Evolutionary conservation across 352 stramenopile species (phyloP), one percentile per base, ranked within the genome.

Genomic region (Globisporangium takayamanum): DNA sequence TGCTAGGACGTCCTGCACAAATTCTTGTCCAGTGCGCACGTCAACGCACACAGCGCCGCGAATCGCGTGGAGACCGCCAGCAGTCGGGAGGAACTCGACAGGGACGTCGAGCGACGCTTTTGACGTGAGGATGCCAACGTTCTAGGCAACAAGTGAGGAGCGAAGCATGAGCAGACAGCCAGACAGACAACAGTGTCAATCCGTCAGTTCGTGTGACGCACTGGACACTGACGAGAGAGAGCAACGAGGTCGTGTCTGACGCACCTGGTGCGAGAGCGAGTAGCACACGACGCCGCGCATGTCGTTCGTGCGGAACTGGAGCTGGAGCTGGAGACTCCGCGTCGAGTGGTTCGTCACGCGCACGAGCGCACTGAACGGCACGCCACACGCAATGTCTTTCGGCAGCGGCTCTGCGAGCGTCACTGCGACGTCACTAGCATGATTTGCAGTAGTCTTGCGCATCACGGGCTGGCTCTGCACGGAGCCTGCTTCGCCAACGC

Each of bases 401-500:
- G 85, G 78, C 8, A 88, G 47, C 8, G 78, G 61, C 33, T 39
- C 5, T 2, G 75, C 62, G 11, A 91, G 42, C 16, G 53, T 48
- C 15, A 91, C 69, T 0, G 52, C 56, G n/a, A 93, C 70, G 0
- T 91, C 79, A 30, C 62, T 68, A 12, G 56, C 33, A 12, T 39
- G 33, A 12, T 7, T 56, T 5, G 59, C 25, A 15, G 74, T 63
- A 7, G 73, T 58, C 60, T 93, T 93, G 25, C 78, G 63, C 64
- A 92, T 74, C 22, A 93, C 77, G 5, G 80, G 78, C 60, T 93
- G 83, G 33, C 83, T 95, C 55, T 92, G 79, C 18, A 95, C 76
- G 0, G 80, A 88, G 0, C 85, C 85, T 25, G 85, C 78, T 69
- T 95, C 85, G 1, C 85, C 85, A 50, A 92, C 80, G 3, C 77